phyloP scores from a whole-genome alignment of 768 basidiomycete genomes.

The Neoboletus magnificus region DNA sequence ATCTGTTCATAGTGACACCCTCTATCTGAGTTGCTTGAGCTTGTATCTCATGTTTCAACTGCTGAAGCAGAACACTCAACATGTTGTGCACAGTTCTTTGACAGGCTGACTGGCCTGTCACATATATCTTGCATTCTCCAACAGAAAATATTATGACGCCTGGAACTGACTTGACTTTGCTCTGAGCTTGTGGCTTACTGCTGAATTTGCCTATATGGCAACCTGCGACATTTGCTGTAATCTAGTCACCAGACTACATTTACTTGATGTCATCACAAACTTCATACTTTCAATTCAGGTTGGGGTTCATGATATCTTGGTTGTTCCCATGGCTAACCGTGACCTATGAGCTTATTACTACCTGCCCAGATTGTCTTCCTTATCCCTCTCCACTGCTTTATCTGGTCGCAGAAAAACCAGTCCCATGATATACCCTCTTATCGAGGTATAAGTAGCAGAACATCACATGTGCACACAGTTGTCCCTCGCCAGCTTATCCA shows the following conservation, averaged over 20 bases:
- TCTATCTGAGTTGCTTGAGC: not conserved
- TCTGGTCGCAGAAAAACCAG: not conserved
- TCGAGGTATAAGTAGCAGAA: constrained; percentile 3
- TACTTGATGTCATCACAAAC: not conserved
- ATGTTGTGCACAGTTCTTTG: not conserved
- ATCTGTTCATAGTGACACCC: no score
- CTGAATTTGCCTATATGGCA: not conserved
- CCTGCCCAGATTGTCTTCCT: not conserved
- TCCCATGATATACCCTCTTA: not conserved
- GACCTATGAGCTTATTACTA: constrained; percentile 4
- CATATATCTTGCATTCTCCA: not conserved
- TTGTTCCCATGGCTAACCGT: not conserved
- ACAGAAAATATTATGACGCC: not conserved
- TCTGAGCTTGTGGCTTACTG: not conserved
- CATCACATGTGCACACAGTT: not conserved
- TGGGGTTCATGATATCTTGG: not conserved
- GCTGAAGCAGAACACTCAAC: not conserved
- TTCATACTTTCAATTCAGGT: not conserved
- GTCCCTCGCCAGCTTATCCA: not conserved
- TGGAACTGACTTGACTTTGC: not conserved
- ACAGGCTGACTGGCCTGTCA: not conserved
- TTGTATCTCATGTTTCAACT: no score
- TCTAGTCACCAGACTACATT: no score
- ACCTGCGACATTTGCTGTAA: not conserved
- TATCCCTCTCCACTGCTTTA: not conserved